Base-by-base conservation (phyloP, 75 land plant genomes). In the Pseudotsuga menziesii region DNA sequence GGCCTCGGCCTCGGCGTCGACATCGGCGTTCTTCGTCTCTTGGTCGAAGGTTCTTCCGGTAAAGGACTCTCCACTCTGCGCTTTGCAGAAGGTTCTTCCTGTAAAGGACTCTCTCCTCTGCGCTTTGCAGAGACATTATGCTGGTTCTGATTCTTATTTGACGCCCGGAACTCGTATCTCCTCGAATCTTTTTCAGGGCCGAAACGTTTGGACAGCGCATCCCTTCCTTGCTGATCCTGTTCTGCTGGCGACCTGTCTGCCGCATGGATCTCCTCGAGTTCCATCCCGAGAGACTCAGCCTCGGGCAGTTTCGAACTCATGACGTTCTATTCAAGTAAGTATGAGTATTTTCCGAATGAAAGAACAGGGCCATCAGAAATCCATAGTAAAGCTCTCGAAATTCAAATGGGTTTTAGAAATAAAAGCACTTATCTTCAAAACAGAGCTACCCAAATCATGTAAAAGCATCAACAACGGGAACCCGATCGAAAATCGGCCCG, bases 241-340 rank as follows among this genome's bases (percentile, higher is more conserved):
- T 48, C 52, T 8, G 0, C 52, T 4, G 23, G 72, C 23, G 9
- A 19, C 3, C 6, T 4, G 23, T 69, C 72, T 48, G 52, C 52
- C 52, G 9, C 52, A 48, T 48, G 52, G 52, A 48, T 48, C 52
- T 8, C 52, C 52, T 48, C 52, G 52, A 48, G 52, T 48, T 48
- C 8, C 52, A 48, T 48, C 9, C 8, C 52, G 52, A 11, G 11
- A 36, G 48, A 12, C 22, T 69, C 48, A 5, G 12, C 11, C 72
- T 69, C 72, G 23, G 1, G 23, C 3, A 35, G n/a, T 44, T 69
- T 41, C 72, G 48, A 69, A 69, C 72, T 69, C 72, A 69, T 69
- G 52, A 3, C 48, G 11, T 36, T 35, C n/a, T 17, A 5, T n/a
- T n/a, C 4, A 7, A 48, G 52, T 48, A 48, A 48, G 9, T 7